Evolutionary conservation across 805 yeast genomes (phyloP), one percentile per base, ranked within the genome.

Genomic region (Wickerhamomyces queroliae): DNA sequence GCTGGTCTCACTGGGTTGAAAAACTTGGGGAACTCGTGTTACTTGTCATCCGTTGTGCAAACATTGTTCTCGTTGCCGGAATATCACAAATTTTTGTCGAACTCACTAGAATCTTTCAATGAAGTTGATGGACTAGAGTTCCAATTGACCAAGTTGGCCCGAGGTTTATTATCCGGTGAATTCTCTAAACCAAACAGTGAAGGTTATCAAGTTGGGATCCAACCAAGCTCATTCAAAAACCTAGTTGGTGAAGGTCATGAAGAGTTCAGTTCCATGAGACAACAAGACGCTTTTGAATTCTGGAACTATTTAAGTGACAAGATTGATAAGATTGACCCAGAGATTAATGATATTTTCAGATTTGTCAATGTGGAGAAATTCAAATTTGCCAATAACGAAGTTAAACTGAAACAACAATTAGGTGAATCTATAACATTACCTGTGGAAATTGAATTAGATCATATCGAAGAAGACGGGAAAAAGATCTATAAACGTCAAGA

Each of bases 221-320:
- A 77, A 38, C 96, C 96, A 0, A 66, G 76, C 1, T 70, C 83
- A 35, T 80, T 93, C 61, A 91, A 91, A 58, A 66, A 76, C 8
- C 64, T 88, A 20, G 68, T 93, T 38, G 96, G 96, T 4, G 72
- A 73, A 37, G 76, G 77, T 27, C 95, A 93, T 58, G 69, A 69
- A 15, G 99, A 93, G 53, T 93, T 93, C 51, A 70, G 80, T 33
- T 80, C 95, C 0, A 85, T 81, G 71, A 77, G 80, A 49, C 99
- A 93, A 57, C 99, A 93, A 59, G 99, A 93, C 65, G 93, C 98
- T 0, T 84, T 80, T 66, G 99, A 93, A 59, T 93, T 89, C 55
- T 74, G 89, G 61, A 62, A 76, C 5, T 83, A 79, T 55, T 59
- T 91, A 8, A 53, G 80, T 22, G 83, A 81, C 40, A 72, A 76